Base-by-base conservation (phyloP, 768 basidiomycete species). In the Pulveroboletus sp. region DNA sequence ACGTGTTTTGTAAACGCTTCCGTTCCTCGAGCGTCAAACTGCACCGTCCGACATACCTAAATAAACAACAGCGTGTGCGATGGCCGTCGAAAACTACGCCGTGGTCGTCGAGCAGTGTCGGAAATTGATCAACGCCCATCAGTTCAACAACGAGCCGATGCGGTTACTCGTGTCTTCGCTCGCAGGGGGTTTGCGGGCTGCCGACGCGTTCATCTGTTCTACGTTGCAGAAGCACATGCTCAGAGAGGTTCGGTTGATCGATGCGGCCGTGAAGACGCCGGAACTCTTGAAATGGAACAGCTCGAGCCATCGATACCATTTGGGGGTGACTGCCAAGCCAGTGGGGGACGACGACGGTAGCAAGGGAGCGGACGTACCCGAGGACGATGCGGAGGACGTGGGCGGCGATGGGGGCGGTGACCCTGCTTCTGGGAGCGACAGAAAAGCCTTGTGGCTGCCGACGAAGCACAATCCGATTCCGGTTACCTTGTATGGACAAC, bases 111-210 rank as follows among this genome's bases (percentile, higher is more conserved):
- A 90, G 54, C 86, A 90, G 59, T 78, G 78, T 27, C 81, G 92
- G 24, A 86, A 86, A 54, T 69, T 96, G 31, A 81, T 89, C 47
- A 82, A 78, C 26, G 69, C 71, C 0, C 74, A 91, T 60, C 92
- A 94, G 61, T 93, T 89, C 73, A 85, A 93, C 60, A 88, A 90
- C 47, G 91, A 94, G 37, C 86, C 92, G 0, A 70, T 87, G 8
- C 82, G 90, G 6, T 77, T 97, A 40, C 76, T 95, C n/a, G 62
- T 85, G 4, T 85, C 86, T 18, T 79, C 79, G 0, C 76, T 95
- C 6, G 81, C 83, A 0, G 82, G 84, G 49, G 90, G 91, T 0
- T 58, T 85, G 3, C 75, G 74, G 24, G 75, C 85, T 4, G 83
- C 85, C 0, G 86, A 90, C 52, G 78, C 85, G 0, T 89, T 93